Base-by-base conservation (phyloP, 2,329 filamentous ascomycete genomes). In the Fusarium miscanthi region DNA sequence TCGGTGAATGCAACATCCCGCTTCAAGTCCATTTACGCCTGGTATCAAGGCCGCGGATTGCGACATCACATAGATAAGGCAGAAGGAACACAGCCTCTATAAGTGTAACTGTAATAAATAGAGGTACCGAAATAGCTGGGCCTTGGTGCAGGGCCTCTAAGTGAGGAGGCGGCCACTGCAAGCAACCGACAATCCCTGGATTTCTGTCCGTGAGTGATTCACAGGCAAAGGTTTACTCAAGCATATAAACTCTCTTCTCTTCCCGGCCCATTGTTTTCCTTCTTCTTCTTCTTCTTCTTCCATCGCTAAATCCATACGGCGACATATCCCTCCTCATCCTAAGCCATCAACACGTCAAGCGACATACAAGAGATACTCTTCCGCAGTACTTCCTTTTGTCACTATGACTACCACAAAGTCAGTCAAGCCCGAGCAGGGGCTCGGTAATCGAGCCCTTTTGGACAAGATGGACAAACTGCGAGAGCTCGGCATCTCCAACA, bases 391-490 rank as follows among this genome's bases (percentile, higher is more conserved):
- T 23, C 3, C 6, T 30, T 6, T 16, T 33, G 12, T 17, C 51
- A 42, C 27, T 3, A 76, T 76, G 74, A 49, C 59, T 7, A 11
- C 33, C 16, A 41, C 63, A 8, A 67, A 53, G n/a, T n/a, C 17
- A 3, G 30, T 12, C 3, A 58, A 67, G 11, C 38, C 67, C 10
- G 33, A 66, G 40, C 14, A 59, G 57, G 71, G 73, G 12, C 73
- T 77, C 30, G 75, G 65, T 0, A 76, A 75, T n/a, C 68, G 75
- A 30, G 68, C 61, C 33, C 73, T 79, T 1, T 54, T 80, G 5
- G 77, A 79, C 48, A 82, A 82, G 59, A 79, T 86, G 31, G 84
- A 86, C 70, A 83, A 80, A 72, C 75, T 86, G 3, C 80, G 84
- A 6, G 83, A 83, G 63, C 78, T 83, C 12, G 81, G 79, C 11